Evolutionary conservation across 2,329 filamentous ascomycete species (phyloP).

Genomic region (Curvularia verruculosa): DNA sequence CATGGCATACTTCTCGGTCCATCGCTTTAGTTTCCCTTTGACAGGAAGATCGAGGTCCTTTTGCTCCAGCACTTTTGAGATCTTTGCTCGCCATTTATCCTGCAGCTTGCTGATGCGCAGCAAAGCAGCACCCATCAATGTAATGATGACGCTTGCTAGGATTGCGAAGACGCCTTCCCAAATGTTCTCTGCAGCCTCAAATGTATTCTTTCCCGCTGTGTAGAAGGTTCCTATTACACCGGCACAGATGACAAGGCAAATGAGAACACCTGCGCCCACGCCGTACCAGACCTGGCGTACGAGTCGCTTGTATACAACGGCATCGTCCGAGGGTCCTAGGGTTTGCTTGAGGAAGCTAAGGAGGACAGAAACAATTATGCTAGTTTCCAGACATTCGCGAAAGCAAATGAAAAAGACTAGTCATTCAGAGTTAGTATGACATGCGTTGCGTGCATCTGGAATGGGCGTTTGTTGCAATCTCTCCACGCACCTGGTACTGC

Average conservation of each 20-base stretch:
- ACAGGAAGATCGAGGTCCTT: slow-evolving; percentile 52
- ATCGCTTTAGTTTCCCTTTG: slow-evolving; percentile 63
- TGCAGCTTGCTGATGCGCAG: slow-evolving; percentile 83
- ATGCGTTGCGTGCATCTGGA: not conserved
- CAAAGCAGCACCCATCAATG: slow-evolving; percentile 78
- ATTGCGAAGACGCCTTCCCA: slow-evolving; percentile 83
- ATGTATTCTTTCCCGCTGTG: slow-evolving; percentile 69
- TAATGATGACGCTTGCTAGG: slow-evolving; percentile 79
- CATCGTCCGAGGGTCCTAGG: slow-evolving; percentile 69
- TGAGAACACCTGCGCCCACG: slow-evolving; percentile 64
- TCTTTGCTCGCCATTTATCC: slow-evolving; percentile 85
- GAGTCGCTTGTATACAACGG: slow-evolving; percentile 68
- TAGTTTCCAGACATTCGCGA: slow-evolving; percentile 81
- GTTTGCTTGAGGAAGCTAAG: slow-evolving; percentile 85
- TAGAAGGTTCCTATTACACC: slow-evolving; percentile 75
- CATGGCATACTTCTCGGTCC: slow-evolving; percentile 81
- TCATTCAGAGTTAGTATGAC: not conserved
- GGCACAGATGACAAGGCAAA: slow-evolving; percentile 68
- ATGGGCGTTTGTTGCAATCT: not conserved
- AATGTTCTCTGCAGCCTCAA: slow-evolving; percentile 71
- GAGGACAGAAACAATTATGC: slow-evolving; percentile 85
- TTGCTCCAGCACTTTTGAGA: slow-evolving; percentile 70
- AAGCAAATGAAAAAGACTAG: slow-evolving; percentile 88
- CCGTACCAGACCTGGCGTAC: slow-evolving; percentile 74
- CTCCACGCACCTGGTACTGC: slow-evolving; percentile 64